phyloP scores from a whole-genome alignment of 2,329 filamentous ascomycete genomes.

The Aplosporella prunicola region DNA sequence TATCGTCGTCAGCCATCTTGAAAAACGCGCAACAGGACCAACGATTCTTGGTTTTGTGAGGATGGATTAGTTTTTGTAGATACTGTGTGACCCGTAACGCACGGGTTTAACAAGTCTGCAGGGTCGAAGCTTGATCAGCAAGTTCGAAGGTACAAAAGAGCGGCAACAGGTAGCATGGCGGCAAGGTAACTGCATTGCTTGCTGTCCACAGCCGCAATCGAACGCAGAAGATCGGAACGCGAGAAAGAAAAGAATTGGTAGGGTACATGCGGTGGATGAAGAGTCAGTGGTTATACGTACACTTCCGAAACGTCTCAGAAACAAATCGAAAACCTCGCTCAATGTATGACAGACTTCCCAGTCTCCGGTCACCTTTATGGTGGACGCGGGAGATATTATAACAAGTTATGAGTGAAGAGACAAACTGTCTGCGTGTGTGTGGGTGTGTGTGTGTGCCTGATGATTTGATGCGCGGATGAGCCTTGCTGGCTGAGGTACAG shows the following conservation, averaged over 20 bases:
- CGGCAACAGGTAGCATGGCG: not conserved
- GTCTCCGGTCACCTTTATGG: constrained; percentile 6
- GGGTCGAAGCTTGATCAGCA: constrained; percentile 26
- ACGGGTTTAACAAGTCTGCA: constrained; percentile 28
- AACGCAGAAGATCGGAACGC: constrained; percentile 1
- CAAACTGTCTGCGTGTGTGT: not conserved
- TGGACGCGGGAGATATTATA: constrained; percentile 8
- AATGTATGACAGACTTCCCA: constrained; percentile 16
- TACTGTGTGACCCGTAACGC: no score
- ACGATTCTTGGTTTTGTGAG: constrained; percentile 15
- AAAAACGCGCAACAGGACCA: constrained; percentile 10
- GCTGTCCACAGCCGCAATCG: no score
- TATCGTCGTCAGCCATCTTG: constrained; percentile 51
- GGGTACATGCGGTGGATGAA: constrained; percentile 11
- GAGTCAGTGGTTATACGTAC: constrained; percentile 12
- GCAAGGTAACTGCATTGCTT: no score
- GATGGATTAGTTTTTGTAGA: constrained; percentile 25
- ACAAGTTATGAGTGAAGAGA: constrained; percentile 9
- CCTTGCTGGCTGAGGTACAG: constrained; percentile 8
- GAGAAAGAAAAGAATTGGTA: constrained; percentile 16
- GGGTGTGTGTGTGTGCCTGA: no score
- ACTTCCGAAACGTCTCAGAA: constrained; percentile 14
- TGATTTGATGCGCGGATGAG: constrained; percentile 4
- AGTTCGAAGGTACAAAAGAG: constrained; percentile 10
- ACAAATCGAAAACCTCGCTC: constrained; percentile 25